phyloP scores from a whole-genome alignment of 352 stramenopile species.

The Aphanomyces euteiches region DNA sequence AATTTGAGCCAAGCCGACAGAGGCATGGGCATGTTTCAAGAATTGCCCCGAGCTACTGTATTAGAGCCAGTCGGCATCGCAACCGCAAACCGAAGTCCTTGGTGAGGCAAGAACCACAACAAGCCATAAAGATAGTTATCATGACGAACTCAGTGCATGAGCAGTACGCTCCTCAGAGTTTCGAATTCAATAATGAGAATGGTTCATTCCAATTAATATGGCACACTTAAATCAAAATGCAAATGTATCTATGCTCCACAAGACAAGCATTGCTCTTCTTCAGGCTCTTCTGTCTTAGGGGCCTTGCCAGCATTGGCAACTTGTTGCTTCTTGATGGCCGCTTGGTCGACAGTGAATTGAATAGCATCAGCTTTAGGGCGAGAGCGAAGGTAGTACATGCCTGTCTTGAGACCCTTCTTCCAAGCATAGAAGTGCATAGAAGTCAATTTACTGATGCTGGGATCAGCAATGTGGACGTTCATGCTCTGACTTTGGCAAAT shows the following conservation, averaged over 20 bases:
- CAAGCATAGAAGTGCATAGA: slow-evolving; percentile 99
- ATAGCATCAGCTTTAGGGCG: slow-evolving; percentile 98
- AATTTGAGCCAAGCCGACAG: too few species aligned
- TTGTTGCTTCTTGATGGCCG: slow-evolving; percentile 60
- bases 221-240: too few species aligned
- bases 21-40: too few species aligned
- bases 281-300: slow-evolving; percentile 35
- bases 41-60: too few species aligned
- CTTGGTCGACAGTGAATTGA: slow-evolving; percentile 99
- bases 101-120: too few species aligned
- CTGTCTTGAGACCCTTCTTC: slow-evolving; percentile 99
- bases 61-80: too few species aligned
- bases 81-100: too few species aligned
- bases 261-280: slow-evolving; percentile 76
- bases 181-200: too few species aligned
- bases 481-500: slow-evolving; percentile 98
- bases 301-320: slow-evolving; percentile 13
- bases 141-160: too few species aligned
- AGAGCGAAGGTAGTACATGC: slow-evolving; percentile 99
- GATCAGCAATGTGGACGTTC: slow-evolving; percentile 99
- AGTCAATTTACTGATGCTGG: slow-evolving; percentile 97
- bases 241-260: slow-evolving; percentile 58
- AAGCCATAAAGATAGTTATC: too few species aligned
- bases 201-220: too few species aligned
- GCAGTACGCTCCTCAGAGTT: too few species aligned